These are phyloP conservation scores for Puccinia polysora DNA, from an alignment of 1,284 basidiomycete species.

Conservation along the genomic window DNA sequence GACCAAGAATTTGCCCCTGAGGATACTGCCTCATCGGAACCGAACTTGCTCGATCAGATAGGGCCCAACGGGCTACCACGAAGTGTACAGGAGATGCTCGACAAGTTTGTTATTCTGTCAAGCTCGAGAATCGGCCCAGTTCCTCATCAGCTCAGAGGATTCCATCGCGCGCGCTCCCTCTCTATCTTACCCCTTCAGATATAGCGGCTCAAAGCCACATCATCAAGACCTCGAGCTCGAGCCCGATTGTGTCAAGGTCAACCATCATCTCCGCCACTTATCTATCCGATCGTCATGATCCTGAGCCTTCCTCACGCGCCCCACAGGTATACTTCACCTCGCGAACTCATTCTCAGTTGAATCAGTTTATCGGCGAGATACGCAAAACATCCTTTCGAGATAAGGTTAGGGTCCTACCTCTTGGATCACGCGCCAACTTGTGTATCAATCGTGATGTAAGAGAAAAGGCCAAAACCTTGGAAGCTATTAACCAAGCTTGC, in stretches of 20 bases:
- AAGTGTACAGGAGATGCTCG: conserved; percentile 40
- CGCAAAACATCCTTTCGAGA: conserved; percentile 62
- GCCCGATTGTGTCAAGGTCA: conserved; percentile 36
- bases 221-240: conserved; percentile 38
- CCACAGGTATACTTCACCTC: conserved; percentile 78
- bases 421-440: conserved; percentile 86
- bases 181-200: conserved; percentile 10
- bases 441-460: conserved; percentile 83
- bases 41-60: neutral
- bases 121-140: neutral
- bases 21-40: neutral
- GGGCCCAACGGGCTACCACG: conserved; percentile 34
- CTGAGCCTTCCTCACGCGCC: conserved; percentile 50
- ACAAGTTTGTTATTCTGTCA: conserved; percentile 28
- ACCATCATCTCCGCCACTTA: conserved; percentile 1
- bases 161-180: neutral
- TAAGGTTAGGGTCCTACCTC: conserved; percentile 62
- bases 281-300: neutral
- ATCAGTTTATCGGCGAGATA: conserved; percentile 83
- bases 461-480: conserved; percentile 57
- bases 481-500: conserved; percentile 88
- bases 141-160: neutral
- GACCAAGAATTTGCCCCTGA: conserved; percentile 40
- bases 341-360: conserved; percentile 87
- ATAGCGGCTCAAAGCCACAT: conserved; percentile 28